Percentiles rank a stretch among this genome's conserved stretches.
Evolutionary conservation across 78 protist species (phyloP).

Genomic region (Corallochytrium limacisporum): DNA sequence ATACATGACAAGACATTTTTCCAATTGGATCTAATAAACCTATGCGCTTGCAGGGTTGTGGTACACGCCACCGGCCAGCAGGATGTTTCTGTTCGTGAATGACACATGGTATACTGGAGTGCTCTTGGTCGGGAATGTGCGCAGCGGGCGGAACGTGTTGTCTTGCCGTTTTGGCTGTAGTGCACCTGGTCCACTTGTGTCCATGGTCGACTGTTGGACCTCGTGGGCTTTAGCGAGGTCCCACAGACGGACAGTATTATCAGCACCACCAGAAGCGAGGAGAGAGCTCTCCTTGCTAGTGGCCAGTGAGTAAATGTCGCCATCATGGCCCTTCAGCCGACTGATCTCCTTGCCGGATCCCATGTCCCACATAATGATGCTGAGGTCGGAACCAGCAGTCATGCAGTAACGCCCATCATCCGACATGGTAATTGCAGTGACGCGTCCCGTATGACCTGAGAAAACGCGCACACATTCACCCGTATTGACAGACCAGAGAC

Average conservation of each 20-base stretch:
- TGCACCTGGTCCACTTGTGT: too few relatives aligned
- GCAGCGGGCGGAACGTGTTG: too few relatives aligned
- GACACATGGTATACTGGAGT: too few relatives aligned
- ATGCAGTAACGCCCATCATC: constrained; percentile 53
- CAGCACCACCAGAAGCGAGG: constrained; percentile 57
- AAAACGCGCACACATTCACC: constrained; percentile 68
- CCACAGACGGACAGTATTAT: constrained; percentile 70
- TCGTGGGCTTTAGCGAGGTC: too few relatives aligned
- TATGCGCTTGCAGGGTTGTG: too few relatives aligned
- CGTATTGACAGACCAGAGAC: constrained; percentile 26
- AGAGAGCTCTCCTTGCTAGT: constrained; percentile 15
- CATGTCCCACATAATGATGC: constrained; percentile 55
- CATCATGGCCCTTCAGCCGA: constrained; percentile 45
- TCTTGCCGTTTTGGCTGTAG: too few relatives aligned
- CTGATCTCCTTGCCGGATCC: constrained; percentile 29
- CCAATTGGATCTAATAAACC: too few relatives aligned
- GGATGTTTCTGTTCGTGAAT: too few relatives aligned
- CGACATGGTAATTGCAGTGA: constrained; percentile 41
- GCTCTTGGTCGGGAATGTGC: too few relatives aligned
- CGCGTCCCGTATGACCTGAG: constrained; percentile 52
- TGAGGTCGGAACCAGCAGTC: constrained; percentile 37
- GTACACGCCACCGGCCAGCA: too few relatives aligned
- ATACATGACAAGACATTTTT: too few relatives aligned
- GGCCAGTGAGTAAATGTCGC: constrained; percentile 27
- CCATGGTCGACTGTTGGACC: too few relatives aligned